Evolutionary conservation across 2,329 filamentous ascomycete species (phyloP), one percentile per base, ranked within the genome.

Genomic region (Rasamsonia emersonii): DNA sequence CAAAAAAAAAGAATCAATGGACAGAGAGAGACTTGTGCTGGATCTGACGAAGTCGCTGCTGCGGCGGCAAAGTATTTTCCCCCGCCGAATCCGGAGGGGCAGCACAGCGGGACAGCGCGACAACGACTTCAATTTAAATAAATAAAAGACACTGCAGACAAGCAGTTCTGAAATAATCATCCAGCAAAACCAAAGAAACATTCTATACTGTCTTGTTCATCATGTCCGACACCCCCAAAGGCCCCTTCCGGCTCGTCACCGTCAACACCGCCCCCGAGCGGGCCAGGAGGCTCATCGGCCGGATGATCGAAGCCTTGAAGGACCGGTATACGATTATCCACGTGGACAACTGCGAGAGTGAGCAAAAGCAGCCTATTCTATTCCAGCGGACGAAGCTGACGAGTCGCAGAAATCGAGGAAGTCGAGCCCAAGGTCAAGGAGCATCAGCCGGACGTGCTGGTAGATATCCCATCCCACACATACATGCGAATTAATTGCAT

Each of bases 221-320:
- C 28, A 37, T 37, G 35, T 17, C 27, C 21, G 40, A 40, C 29
- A 18, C 32, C 35, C 61, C 68, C 9, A 64, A 67, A 42, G 74
- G 74, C 11, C 75, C 75, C 3, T 82, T 68, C 58, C 71, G 64
- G 44, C 68, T 82, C 9, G 70, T 81, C 18, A 82, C 76, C 2
- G 76, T 82, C 42, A 82, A 82, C 58, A 80, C 71, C 2, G 75
- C 71, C 2, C 77, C 78, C 1, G 77, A 79, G 40, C 65, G 77
- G 35, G 79, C 78, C 19, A 73, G 75, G 56, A 58, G 63, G 5
- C 56, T 83, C 19, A 71, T 80, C 45, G 77, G 77, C 8, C 67
- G 73, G 0, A 55, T 83, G 21, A 64, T 71, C 8, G 73, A 79
- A 35, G 68, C 66, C 9, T 55, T 83, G 18, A 77, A 75, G 50